These are phyloP conservation scores for Xylariaceae sp. DNA, from an alignment of 2,329 filamentous ascomycete genomes.

Conservation along the genomic window DNA sequence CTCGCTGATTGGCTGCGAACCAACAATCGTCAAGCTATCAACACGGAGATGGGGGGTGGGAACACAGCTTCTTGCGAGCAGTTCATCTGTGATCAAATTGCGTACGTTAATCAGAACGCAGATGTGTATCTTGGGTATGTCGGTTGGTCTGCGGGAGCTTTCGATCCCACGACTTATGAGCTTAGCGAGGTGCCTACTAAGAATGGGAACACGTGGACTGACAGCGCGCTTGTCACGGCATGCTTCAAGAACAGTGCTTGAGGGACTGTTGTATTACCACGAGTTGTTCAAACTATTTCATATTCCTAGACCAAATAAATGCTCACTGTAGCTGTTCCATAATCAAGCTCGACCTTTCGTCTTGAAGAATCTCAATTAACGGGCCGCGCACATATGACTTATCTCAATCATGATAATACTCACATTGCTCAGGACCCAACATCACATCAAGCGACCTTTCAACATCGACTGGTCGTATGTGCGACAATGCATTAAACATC, in stretches of 20 bases:
- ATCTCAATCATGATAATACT: too few species aligned
- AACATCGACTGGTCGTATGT: too few species aligned
- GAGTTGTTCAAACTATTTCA: too few species aligned
- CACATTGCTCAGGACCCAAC: too few species aligned
- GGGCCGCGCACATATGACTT: too few species aligned
- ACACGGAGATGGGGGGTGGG: conserved; percentile 38
- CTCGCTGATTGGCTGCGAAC: conserved; percentile 36
- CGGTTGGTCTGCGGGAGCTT: conserved; percentile 26
- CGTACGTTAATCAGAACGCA: conserved; percentile 30
- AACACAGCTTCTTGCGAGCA: conserved; percentile 34
- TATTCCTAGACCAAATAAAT: too few species aligned
- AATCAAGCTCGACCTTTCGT: too few species aligned
- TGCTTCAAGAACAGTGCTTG: conserved; percentile 17
- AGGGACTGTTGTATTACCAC: too few species aligned
- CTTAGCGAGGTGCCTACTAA: conserved; percentile 22
- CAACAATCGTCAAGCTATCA: conserved; percentile 33
- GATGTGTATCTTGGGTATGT: conserved; percentile 29
- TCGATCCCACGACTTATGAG: conserved; percentile 21
- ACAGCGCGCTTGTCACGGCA: conserved; percentile 16
- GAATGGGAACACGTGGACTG: conserved; percentile 19
- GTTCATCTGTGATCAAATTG: conserved; percentile 32
- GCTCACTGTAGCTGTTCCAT: too few species aligned
- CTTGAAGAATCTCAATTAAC: too few species aligned
- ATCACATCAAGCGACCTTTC: too few species aligned
- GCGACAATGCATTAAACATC: too few species aligned